Base-by-base conservation (phyloP, 768 basidiomycete genomes). In the Albatrellus ellisii region DNA sequence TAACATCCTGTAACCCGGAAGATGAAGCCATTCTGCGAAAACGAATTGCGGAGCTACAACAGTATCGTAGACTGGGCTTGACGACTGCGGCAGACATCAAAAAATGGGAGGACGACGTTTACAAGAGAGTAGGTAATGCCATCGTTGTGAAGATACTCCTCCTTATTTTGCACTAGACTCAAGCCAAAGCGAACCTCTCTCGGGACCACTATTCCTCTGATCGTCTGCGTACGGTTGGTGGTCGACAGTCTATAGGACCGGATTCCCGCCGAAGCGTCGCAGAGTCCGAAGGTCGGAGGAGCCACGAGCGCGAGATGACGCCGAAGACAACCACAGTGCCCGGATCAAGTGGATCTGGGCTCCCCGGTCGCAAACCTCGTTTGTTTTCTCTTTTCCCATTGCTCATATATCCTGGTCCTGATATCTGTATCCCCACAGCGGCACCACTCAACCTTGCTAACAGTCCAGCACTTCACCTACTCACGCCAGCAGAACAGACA, bases 1-100 rank as follows among this genome's bases (percentile, higher is more conserved):
- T 11, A 3, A 26, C 35, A 48, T 26, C 4, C 10, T 28, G n/a
- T 20, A 46, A 35, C 33, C 32, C 7, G n/a, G 14, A 29, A 97
- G 92, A 94, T 52, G 94, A 98, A 60, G 74, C 83, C 4, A 67
- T 82, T 42, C 66, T 99, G 6, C 75, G 92, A 14, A 89, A 88
- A 58, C 72, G 81, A 28, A 94, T 98, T 55, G 73, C 80, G 49
- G 91, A 98, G 52, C 65, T 99, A 18, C 94, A 99, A 54, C 77
- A 82, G 37, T 94, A 88, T 58, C 79, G 94, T 6, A 72, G 82
- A 26, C 73, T 87, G 56, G 95, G 94, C 0, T 63, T 99, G 21
- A 78, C 77, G 2, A 84, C 83, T 1, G 61, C 77, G 6, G 79
- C 79, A n/a, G 94, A 97, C 49, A 85, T 92, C 26, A 89, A 94